Evolutionary conservation across 73 alveolate species (phyloP).

Genomic region (Diophrys sp.): DNA sequence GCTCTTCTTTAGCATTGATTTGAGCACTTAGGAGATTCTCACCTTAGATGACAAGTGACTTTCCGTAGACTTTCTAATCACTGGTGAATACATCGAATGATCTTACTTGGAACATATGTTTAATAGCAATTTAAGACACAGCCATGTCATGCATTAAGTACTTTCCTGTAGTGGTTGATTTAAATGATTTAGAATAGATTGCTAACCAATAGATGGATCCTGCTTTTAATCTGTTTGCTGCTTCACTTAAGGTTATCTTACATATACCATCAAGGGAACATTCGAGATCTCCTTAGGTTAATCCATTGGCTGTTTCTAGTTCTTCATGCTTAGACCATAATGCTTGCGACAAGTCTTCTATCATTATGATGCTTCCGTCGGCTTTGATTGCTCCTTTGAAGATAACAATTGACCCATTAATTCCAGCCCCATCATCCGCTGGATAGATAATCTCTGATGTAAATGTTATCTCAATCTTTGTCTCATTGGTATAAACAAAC

Average conservation of each 20-base stretch:
- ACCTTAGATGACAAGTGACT: constrained; percentile 18
- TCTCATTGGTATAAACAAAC: constrained; percentile 19
- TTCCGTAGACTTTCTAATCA: constrained; percentile 28
- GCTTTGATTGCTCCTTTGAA: constrained; percentile 45
- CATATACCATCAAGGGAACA: constrained; percentile 39
- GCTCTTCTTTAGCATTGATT: constrained; percentile 7
- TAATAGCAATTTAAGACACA: constrained; percentile 1
- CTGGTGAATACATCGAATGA: constrained; percentile 20
- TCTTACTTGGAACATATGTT: constrained; percentile 41
- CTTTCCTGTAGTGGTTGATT: not conserved
- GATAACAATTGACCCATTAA: constrained; percentile 20
- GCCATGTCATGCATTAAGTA: not conserved
- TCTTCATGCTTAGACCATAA: constrained; percentile 15
- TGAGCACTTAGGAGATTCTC: constrained; percentile 9
- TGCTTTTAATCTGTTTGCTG: constrained; percentile 29
- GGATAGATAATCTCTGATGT: constrained; percentile 37
- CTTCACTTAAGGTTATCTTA: constrained; percentile 31
- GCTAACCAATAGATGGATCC: constrained; percentile 46
- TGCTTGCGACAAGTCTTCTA: not conserved
- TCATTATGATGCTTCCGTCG: constrained; percentile 32
- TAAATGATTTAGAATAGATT: constrained; percentile 30
- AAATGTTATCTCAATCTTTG: constrained; percentile 20
- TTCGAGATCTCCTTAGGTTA: constrained; percentile 37
- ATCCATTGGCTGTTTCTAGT: not conserved
- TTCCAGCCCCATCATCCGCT: constrained; percentile 11